Evolutionary conservation across 225 moss, liverwort and hornwort genomes (phyloP), one percentile per base, ranked within the genome.

Genomic region (Rhytidiadelphus loreus): DNA sequence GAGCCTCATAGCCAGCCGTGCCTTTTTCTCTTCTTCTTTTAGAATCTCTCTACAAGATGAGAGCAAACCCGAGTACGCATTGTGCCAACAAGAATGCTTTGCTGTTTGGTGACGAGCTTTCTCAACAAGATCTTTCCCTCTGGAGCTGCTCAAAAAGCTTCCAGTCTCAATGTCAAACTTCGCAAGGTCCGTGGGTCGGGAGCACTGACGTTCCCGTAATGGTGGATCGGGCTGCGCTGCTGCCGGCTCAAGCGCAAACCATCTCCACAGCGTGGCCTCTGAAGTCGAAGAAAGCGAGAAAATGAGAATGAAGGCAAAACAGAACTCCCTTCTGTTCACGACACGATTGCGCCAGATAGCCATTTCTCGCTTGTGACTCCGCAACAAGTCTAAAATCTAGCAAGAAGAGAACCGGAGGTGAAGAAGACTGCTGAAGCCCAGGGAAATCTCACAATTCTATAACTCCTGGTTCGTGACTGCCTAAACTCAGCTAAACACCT

Each of bases 41-140:
- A 98, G 88, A 60, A 98, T 95, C 20, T 98, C 97, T 68, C 94
- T 92, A 85, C 98, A 98, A 25, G 92, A 95, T 24, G 92, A 91
- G 33, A 91, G 89, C 88, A 98, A 90, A 53, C 92, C 92, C 25
- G 92, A 84, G 81, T 96, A 98, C 14, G 98, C 97, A 64, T 90
- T 78, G 83, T 95, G 95, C 98, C 98, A 98, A 89, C 98, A 98
- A 32, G 94, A 93, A 91, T 98, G 92, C 95, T 94, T 92, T 7
- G 93, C 87, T 13, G 92, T 94, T 84, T 93, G 93, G 56, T 92
- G 94, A 25, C 89, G 93, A 73, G 92, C 94, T 86, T 91, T 94
- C 87, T 94, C 94, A 48, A 94, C 94, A 72, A 94, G 94, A 3
- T 94, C 93, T 82, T 91, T 93, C 46, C 94, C 93, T 73, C 92